Evolutionary conservation across 225 moss, liverwort and hornwort genomes (phyloP), one percentile per base, ranked within the genome.

Genomic region (Climacium dendroides): DNA sequence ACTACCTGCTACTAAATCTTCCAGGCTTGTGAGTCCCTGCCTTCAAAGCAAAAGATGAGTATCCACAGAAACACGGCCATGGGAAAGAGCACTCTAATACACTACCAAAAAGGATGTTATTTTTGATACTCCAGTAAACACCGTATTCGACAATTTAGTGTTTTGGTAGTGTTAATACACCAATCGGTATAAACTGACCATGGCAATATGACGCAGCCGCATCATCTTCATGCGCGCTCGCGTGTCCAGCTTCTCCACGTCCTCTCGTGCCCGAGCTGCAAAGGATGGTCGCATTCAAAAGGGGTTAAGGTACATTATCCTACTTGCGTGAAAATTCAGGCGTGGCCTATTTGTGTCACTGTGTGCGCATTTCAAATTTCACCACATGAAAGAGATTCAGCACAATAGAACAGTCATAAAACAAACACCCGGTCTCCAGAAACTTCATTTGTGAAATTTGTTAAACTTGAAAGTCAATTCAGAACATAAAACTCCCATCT

Each of bases 181-280:
- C 48, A n/a, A 74, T 48, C n/a, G 18, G 74, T 28, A 12, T 6
- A 66, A 50, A 88, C 94, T 82, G 79, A 98, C 96, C 91, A 96
- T 74, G 61, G 92, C 96, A 78, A 98, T 89, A 7, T 94, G 93
- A 54, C 95, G 96, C 60, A 98, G 83, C 54, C 98, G 94, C 84
- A 85, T 93, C 83, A 98, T 92, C 87, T 96, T 96, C 86, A 91
- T 91, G 76, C 98, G 98, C 53, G 98, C 96, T 85, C 94, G 93
- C 60, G 90, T 79, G 88, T 98, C 98, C 86, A 98, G 90, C 90
- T 94, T 96, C 93, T 94, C 96, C 72, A 96, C 93, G 79, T 96
- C 96, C 86, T 95, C 92, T 90, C 96, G 89, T 41, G 96, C 96
- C 87, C 98, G 96, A 82, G 98, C 98, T 97, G 94, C 79, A 89